Evolutionary conservation across 768 basidiomycete genomes (phyloP), one percentile per base, ranked within the genome.

Genomic region (Phaeotremella skinneri): DNA sequence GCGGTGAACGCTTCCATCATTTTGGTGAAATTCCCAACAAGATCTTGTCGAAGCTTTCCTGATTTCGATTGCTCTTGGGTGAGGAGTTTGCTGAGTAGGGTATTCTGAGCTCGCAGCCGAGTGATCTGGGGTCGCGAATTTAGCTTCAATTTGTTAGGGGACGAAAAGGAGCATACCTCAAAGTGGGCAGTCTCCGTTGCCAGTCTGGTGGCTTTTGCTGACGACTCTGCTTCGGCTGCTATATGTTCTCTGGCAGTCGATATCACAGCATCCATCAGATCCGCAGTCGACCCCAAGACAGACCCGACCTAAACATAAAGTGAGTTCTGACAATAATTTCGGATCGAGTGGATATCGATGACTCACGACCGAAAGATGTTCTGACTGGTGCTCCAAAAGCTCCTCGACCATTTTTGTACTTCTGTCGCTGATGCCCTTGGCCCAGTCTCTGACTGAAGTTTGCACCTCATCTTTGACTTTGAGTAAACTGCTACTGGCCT

Each of bases 11-110:
- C 85, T 11, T 83, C 84, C 1, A 96, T 78, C 63, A 92, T 80
- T 2, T 80, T 80, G 0, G 88, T 87, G 50, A 94, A 81, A 37
- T 85, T 86, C 41, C 86, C 82, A n/a, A 92, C 76, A 13, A 94
- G 75, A 39, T 88, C 87, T 41, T 85, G 84, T 58, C 85, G 87
- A 1, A 87, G 83, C 49, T 81, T 83, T 25, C 86, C 84, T 0
- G 87, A 82, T 59, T 84, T 86, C 14, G 74, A 70, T 71, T 83
- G 84, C 74, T 94, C 90, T 16, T 82, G 76, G 60, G 84, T 83
- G 13, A 93, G 79, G 64, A 89, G 78, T 42, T 80, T 80, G 5
- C 78, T 76, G 41, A 96, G 80, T 7, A 81, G 77, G 27, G 81
- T 79, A 69, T 93, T 94, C 74, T 93, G 90, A 53, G 82, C 79